Evolutionary conservation across 768 basidiomycete species (phyloP).

Genomic region (Pisolithus albus): DNA sequence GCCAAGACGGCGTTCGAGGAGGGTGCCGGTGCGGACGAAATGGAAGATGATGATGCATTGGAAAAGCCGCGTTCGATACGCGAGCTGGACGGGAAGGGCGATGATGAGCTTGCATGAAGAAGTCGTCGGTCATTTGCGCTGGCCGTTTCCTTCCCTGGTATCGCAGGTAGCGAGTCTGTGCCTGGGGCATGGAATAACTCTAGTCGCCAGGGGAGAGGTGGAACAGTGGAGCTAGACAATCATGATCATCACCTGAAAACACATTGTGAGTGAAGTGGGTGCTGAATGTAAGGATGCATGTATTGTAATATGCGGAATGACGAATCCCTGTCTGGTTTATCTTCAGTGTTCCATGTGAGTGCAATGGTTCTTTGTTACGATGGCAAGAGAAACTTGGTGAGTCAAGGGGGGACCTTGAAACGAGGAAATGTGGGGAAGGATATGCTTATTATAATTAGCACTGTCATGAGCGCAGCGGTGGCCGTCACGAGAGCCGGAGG

Average conservation of each 20-base stretch:
- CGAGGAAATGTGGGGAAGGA: too few relatives aligned
- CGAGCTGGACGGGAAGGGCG: slow-evolving; percentile 8
- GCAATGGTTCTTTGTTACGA: neutral
- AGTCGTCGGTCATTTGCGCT: neutral
- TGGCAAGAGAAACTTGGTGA: neutral
- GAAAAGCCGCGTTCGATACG: slow-evolving; percentile 9
- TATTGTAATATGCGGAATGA: neutral
- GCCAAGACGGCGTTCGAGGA: slow-evolving; percentile 74
- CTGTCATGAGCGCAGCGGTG: too few relatives aligned
- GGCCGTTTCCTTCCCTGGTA: neutral
- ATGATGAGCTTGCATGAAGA: neutral
- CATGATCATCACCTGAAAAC: too few relatives aligned
- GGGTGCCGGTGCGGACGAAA: slow-evolving; percentile 52
- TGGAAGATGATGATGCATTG: slow-evolving; percentile 20
- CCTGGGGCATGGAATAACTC: neutral
- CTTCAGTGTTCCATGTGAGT: neutral
- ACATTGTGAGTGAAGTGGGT: too few relatives aligned
- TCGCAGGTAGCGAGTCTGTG: neutral
- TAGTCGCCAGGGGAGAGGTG: neutral
- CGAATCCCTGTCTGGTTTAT: neutral
- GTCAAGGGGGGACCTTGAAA: neutral
- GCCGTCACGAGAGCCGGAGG: too few relatives aligned
- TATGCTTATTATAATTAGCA: too few relatives aligned
- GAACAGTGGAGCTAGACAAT: neutral
- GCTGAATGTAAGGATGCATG: neutral